Conservation (phyloP, 148 eudicot genomes). For the Camellia granthamiana region DNA sequence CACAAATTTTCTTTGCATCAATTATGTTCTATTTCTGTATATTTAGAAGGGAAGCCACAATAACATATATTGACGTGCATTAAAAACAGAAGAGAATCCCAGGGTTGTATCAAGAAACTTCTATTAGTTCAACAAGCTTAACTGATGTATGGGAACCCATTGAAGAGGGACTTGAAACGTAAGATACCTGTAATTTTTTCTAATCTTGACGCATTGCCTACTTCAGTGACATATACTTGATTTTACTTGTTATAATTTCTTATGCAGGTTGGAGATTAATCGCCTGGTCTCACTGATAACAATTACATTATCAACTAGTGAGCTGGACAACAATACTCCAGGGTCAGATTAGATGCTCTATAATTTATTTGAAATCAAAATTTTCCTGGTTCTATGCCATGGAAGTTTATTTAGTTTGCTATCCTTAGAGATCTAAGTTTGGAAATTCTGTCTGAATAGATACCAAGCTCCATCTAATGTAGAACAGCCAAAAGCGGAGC, state of each 20-base stretch:
- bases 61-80: background rate
- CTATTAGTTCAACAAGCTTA: constrained; percentile 16
- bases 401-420: background rate
- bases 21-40: background rate
- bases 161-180: constrained; percentile 25
- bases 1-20: background rate
- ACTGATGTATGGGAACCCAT: constrained; percentile 29
- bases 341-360: background rate
- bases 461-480: constrained; percentile 8
- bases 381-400: background rate
- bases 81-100: constrained; percentile 21
- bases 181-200: background rate
- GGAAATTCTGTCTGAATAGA: constrained; percentile 7
- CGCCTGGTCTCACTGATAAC: constrained; percentile 8
- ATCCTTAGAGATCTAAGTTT: background rate
- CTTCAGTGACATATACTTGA: background rate
- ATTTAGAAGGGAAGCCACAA: background rate
- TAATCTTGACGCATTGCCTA: background rate
- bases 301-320: constrained; percentile 10
- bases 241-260: background rate
- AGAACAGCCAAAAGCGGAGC: constrained; percentile 2
- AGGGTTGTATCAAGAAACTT: constrained; percentile 20
- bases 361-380: background rate
- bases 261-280: constrained; percentile 11
- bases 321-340: constrained; percentile 13